Percentiles rank a stretch among this genome's conserved stretches.
Evolutionary conservation across 1,284 basidiomycete species (phyloP).

Genomic region (Malassezia pachydermatis): DNA sequence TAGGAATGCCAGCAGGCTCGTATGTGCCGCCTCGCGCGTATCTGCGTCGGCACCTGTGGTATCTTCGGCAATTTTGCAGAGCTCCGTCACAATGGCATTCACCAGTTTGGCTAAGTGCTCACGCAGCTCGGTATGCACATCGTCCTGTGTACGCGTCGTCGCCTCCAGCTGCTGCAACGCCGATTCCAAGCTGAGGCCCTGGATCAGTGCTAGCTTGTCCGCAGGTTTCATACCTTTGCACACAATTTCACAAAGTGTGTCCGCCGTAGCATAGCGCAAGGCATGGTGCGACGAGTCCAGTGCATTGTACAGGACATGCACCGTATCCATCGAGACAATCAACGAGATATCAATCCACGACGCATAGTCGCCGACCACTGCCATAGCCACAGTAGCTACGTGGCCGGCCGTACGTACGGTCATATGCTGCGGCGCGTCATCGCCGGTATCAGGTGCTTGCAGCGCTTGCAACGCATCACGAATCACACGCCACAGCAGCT

Average conservation of each 20-base stretch:
- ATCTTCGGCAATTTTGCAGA: conserved; percentile 70
- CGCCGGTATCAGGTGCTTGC: conserved; percentile 15
- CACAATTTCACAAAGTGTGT: conserved; percentile 69
- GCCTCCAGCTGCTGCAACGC: conserved; percentile 33
- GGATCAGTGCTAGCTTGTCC: conserved; percentile 82
- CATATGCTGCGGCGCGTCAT: conserved; percentile 54
- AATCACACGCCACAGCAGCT: conserved; percentile 73
- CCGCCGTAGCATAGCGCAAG: conserved; percentile 65
- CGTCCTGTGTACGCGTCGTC: conserved; percentile 48
- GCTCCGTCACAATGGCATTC: conserved; percentile 71
- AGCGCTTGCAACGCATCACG: conserved; percentile 55
- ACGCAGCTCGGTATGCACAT: conserved; percentile 65
- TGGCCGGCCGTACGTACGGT: conserved; percentile 59
- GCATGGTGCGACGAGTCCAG: conserved; percentile 54
- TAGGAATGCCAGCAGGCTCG: conserved; percentile 61
- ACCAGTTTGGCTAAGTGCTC: conserved; percentile 78
- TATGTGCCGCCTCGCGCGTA: conserved; percentile 61
- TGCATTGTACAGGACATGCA: conserved; percentile 73
- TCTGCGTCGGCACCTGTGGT: conserved; percentile 54
- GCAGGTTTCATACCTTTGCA: conserved; percentile 83
- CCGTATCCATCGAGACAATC: conserved; percentile 79
- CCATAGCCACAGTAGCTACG: conserved; percentile 74
- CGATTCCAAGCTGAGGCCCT: conserved; percentile 61
- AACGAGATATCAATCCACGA: conserved; percentile 97
- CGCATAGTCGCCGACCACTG: conserved; percentile 85